These are phyloP conservation scores for Tetrapisispora arboricola DNA, from an alignment of 805 yeast species.

Conservation along the genomic window DNA sequence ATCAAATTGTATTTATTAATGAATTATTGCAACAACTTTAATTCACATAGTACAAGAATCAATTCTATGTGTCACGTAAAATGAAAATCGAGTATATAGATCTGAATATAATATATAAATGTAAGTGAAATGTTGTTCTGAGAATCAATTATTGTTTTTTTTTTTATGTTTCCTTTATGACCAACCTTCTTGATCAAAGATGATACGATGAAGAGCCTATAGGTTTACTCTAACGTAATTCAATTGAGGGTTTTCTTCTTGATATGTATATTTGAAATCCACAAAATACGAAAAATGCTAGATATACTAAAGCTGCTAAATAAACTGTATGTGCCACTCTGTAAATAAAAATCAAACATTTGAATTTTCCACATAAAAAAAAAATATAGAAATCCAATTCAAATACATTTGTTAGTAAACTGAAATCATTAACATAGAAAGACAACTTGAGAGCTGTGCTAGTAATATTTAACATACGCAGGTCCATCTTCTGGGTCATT, in stretches of 20 bases:
- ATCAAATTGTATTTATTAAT: background rate
- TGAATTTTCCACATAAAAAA: slow-evolving; percentile 1
- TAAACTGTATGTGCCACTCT: slow-evolving; percentile 83
- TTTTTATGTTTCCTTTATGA: too few relatives aligned
- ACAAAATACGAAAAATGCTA: slow-evolving; percentile 74
- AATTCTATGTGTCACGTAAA: too few relatives aligned
- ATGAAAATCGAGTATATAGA: too few relatives aligned
- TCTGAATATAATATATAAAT: too few relatives aligned
- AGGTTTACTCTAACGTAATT: slow-evolving; percentile 28
- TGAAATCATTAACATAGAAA: too few relatives aligned
- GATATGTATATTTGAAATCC: slow-evolving; percentile 70
- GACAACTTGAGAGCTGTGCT: too few relatives aligned
- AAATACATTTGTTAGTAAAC: background rate
- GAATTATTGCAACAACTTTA: too few relatives aligned
- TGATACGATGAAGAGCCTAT: too few relatives aligned
- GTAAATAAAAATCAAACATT: slow-evolving; percentile 1
- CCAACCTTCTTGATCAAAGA: too few relatives aligned
- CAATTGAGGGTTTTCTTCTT: slow-evolving; percentile 57
- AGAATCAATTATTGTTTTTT: too few relatives aligned
- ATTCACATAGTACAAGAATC: too few relatives aligned
- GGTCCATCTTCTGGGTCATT: slow-evolving; percentile 88
- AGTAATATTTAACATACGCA: slow-evolving; percentile 35
- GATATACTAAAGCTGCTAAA: slow-evolving; percentile 79
- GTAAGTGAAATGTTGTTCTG: too few relatives aligned
- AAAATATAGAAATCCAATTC: background rate